These are phyloP conservation scores for Saussurea involucrata DNA, from an alignment of 129 eudicot species.

Conservation along the genomic window DNA sequence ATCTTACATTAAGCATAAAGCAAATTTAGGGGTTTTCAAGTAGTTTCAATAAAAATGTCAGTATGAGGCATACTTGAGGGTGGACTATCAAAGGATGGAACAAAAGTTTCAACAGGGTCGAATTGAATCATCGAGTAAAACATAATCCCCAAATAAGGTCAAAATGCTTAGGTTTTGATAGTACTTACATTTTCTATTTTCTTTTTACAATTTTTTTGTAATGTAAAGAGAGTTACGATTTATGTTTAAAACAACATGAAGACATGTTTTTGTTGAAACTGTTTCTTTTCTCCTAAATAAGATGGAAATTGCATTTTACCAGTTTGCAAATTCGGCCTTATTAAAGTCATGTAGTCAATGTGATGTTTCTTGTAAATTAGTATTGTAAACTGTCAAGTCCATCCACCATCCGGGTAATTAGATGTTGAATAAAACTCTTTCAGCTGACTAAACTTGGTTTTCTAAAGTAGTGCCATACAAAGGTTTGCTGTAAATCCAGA, in stretches of 20 bases:
- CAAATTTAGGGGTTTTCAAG: too few relatives aligned
- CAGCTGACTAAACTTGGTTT: not conserved
- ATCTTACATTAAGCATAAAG: not conserved
- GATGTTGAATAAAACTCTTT: not conserved
- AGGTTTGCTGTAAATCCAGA: not conserved
- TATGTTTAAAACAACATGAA: not conserved
- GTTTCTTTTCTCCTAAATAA: not conserved
- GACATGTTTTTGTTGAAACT: not conserved
- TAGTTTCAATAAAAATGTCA: not conserved
- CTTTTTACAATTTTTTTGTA: not conserved
- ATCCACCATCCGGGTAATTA: not conserved
- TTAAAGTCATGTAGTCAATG: too few relatives aligned
- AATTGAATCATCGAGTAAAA: not conserved
- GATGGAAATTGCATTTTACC: too few relatives aligned
- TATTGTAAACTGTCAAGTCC: not conserved
- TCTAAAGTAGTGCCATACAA: not conserved
- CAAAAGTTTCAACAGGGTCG: not conserved
- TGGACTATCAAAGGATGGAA: not conserved
- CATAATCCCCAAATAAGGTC: not conserved
- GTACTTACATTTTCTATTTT: not conserved
- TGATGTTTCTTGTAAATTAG: too few relatives aligned
- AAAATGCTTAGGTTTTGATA: not conserved
- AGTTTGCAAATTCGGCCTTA: too few relatives aligned
- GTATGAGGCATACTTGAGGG: not conserved
- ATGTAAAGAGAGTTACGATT: not conserved